Conservation (phyloP, 1,284 basidiomycete genomes). For the Boletus hoseneyae region DNA sequence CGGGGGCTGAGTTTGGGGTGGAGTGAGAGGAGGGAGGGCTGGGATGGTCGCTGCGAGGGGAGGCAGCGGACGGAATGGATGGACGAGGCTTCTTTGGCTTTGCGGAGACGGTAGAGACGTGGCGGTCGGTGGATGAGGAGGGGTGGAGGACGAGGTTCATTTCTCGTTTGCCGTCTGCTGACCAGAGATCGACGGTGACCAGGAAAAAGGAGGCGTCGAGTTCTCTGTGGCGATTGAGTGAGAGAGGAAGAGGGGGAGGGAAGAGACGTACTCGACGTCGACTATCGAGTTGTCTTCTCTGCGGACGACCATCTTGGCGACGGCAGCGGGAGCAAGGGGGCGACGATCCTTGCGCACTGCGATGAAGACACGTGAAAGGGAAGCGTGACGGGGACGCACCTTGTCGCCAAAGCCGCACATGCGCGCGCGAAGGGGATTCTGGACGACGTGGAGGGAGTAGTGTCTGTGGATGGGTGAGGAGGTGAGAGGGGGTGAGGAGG, state of each 20-base stretch:
- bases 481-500: not conserved
- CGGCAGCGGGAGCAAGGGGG: slow-evolving; percentile 85
- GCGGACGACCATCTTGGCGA: slow-evolving; percentile 74
- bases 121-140: slow-evolving; percentile 65
- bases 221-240: slow-evolving; percentile 49
- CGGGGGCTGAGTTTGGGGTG: slow-evolving; percentile 29
- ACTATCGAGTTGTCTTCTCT: slow-evolving; percentile 66
- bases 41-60: slow-evolving; percentile 40
- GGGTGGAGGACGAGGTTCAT: slow-evolving; percentile 87
- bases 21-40: slow-evolving; percentile 34
- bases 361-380: slow-evolving; percentile 8
- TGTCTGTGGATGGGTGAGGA: slow-evolving; percentile 44
- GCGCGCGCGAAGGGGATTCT: slow-evolving; percentile 83
- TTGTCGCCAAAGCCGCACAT: slow-evolving; percentile 97
- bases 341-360: slow-evolving; percentile 69
- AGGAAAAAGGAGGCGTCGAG: slow-evolving; percentile 84
- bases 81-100: slow-evolving; percentile 51
- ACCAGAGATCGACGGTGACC: slow-evolving; percentile 87
- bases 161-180: slow-evolving; percentile 72
- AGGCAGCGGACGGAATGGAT: slow-evolving; percentile 34
- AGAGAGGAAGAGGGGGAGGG: slow-evolving; percentile 8
- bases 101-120: slow-evolving; percentile 50
- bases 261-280: slow-evolving; percentile 66
- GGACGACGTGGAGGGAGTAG: slow-evolving; percentile 80
- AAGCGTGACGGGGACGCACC: slow-evolving; percentile 41